Base-by-base conservation (phyloP, 2,329 filamentous ascomycete genomes). In the Paecilomyces sp. region DNA sequence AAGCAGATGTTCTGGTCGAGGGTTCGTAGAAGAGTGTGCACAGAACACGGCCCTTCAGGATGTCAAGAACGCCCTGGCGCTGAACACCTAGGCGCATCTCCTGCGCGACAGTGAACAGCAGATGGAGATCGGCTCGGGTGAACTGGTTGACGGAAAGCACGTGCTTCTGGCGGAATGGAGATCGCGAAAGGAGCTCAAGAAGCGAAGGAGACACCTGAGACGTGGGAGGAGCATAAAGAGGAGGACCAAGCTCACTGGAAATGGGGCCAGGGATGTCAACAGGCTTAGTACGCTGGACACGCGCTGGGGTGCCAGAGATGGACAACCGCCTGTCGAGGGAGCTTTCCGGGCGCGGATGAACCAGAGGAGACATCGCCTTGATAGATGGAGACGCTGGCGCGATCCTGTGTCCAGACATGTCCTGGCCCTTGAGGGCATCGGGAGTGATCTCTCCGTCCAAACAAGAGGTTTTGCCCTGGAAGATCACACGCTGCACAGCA, bases 11-110 rank as follows among this genome's bases (percentile, higher is more conserved):
- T 58, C 94, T 86, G 2, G 94, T 99, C 0, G 93, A 97, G 1
- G 94, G 94, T 81, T 99, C 94, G 76, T 92, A 99, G 84, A 99
- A 99, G 80, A 99, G 86, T 1, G 91, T 94, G 78, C 89, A 91
- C 41, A 99, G 83, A 12, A 99, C 85, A 54, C 90, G 87, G 30
- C 92, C 92, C 68, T 89, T 90, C 62, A 99, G 85, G 59, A 96
- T 83, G 70, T 94, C 88, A 56, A 99, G 82, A 31, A 94, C 89
- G 61, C 94, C 94, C 69, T 96, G 89, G 56, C 92, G 88, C 78
- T 97, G 91, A 31, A 97, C 94, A 58, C 92, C 92, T 18, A 96
- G 85, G 31, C 93, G 90, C 92, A 99, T 97, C 79, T 99, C 94
- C 75, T 96, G 91, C 1, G 94, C 94, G 56, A 99, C 90, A 7